Conservation (phyloP, 78 protist species). For the Monocercomonoides exilis region DNA sequence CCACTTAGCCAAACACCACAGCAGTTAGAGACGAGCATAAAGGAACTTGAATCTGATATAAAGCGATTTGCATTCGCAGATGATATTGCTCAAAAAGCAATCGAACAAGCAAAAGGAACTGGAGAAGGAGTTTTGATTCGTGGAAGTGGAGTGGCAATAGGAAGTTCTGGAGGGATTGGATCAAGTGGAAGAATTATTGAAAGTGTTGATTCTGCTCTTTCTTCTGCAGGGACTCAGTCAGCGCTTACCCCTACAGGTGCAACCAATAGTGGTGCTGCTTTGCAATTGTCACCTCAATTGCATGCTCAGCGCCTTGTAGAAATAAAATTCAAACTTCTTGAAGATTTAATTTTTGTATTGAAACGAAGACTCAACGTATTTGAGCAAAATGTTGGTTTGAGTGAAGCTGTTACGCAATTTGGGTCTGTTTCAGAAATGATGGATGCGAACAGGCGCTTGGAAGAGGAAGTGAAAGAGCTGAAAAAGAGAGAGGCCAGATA, state of each 20-base stretch:
- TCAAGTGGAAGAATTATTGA: background rate
- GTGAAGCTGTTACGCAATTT: background rate
- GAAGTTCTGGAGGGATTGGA: background rate
- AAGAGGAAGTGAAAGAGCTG: background rate
- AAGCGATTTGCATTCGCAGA: background rate
- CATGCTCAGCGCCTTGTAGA: background rate
- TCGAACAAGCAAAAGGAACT: background rate
- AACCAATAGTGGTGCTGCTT: no score
- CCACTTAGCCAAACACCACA: background rate
- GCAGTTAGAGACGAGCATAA: background rate
- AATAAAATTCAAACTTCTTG: background rate
- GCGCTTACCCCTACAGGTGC: no score
- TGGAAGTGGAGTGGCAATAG: background rate
- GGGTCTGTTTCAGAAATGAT: background rate
- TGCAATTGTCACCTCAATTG: no score
- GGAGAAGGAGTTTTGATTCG: background rate
- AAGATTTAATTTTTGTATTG: background rate
- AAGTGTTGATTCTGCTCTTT: background rate
- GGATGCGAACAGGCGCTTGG: conserved; percentile 1
- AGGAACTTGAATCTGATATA: background rate
- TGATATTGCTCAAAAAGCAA: background rate
- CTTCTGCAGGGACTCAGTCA: background rate
- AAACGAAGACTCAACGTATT: conserved; percentile 2
- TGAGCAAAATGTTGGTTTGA: background rate
- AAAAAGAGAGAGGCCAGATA: background rate